Percentiles rank a stretch among this genome's conserved stretches.
Conservation (phyloP, 345 rosid species). For the Sapria himalayana region DNA sequence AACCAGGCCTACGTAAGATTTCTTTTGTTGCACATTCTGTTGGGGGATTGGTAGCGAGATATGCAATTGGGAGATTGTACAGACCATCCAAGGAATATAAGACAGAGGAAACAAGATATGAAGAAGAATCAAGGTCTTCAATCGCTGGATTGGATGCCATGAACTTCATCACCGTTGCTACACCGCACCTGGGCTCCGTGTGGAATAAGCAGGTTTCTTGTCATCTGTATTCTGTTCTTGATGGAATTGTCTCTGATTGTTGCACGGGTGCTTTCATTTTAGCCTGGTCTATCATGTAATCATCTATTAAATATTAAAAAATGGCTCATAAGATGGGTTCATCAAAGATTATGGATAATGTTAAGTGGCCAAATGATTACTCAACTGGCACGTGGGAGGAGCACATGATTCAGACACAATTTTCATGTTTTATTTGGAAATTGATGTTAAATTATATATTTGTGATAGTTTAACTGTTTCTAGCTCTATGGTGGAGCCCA, state of each 20-base stretch:
- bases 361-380: too few species aligned
- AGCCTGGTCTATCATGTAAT: too few species aligned
- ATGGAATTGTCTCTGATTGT: conserved; percentile 2
- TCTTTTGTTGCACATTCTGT: conserved; percentile 86
- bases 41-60: conserved; percentile 86
- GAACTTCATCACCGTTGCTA: conserved; percentile 80
- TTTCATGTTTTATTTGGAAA: too few species aligned
- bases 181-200: conserved; percentile 97
- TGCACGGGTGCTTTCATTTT: too few species aligned
- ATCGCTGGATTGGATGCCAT: conserved; percentile 72
- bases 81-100: conserved; percentile 24
- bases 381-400: too few species aligned
- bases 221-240: background rate
- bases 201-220: conserved; percentile 74
- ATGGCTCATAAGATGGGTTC: too few species aligned
- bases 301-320: too few species aligned
- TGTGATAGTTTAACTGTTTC: too few species aligned
- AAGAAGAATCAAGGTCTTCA: conserved; percentile 22
- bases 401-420: too few species aligned
- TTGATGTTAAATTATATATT: too few species aligned
- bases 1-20: conserved; percentile 47
- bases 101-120: conserved; percentile 10
- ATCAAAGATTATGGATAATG: too few species aligned
- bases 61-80: conserved; percentile 76
- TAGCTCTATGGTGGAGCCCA: too few species aligned